Percentiles rank a stretch among this genome's conserved stretches.
Evolutionary conservation across 2,329 filamentous ascomycete genomes (phyloP).

Genomic region (Colletotrichum eremochloae): DNA sequence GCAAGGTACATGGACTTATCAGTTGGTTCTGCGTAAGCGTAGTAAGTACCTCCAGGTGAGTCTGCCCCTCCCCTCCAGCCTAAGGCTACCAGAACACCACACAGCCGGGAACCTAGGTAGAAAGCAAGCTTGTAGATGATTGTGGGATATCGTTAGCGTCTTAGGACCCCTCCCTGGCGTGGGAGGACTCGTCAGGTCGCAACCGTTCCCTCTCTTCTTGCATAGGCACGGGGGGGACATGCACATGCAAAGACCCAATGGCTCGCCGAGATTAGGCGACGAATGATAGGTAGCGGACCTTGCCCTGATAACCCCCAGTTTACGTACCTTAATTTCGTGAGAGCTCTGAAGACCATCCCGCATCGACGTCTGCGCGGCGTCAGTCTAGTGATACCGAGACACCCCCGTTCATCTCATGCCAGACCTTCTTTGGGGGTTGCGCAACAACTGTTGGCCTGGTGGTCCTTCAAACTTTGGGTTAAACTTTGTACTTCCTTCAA

Average conservation of each 20-base stretch:
- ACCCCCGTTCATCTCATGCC: not conserved
- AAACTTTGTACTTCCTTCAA: not conserved
- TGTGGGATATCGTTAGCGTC: conserved; percentile 36
- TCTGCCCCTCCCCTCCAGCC: not conserved
- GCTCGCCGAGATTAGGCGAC: conserved; percentile 43
- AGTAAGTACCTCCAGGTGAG: not conserved
- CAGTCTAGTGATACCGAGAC: conserved; percentile 1
- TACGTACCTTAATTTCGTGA: conserved; percentile 57
- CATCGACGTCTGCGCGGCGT: conserved; percentile 22
- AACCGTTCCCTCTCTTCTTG: not conserved
- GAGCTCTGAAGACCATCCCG: conserved; percentile 25
- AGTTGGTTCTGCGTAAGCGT: conserved; percentile 9
- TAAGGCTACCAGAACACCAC: conserved; percentile 26
- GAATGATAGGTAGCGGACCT: conserved; percentile 43
- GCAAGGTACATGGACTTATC: conserved; percentile 27
- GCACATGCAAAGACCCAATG: conserved; percentile 23
- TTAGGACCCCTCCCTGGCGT: conserved; percentile 24
- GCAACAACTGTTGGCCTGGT: not conserved
- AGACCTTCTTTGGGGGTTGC: not conserved
- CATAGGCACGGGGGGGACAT: not conserved
- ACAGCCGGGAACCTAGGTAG: conserved; percentile 9
- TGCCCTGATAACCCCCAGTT: conserved; percentile 42
- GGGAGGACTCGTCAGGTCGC: conserved; percentile 9
- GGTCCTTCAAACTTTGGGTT: not conserved
- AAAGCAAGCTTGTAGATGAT: conserved; percentile 17